Evolutionary conservation across 257 asterid species (phyloP).

Genomic region (Scutellaria minor): DNA sequence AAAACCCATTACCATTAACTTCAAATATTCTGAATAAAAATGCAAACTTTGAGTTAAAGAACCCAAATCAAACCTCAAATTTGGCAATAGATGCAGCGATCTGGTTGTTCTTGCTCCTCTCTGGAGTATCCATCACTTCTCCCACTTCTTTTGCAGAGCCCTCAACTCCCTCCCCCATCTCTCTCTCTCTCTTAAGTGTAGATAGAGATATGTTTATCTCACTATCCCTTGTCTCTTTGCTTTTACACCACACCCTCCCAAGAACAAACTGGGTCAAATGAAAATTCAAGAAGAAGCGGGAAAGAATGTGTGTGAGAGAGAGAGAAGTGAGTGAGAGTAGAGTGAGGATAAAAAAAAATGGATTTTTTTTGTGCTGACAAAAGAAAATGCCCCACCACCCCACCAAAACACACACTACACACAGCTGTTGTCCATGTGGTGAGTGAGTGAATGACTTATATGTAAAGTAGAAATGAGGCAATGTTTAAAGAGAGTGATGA

Average conservation of each 20-base stretch:
- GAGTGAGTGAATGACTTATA: conserved; percentile 37
- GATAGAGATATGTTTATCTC: conserved; percentile 1
- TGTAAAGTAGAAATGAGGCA: conserved; percentile 21
- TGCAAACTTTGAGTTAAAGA: conserved; percentile 23
- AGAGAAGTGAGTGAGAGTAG: conserved; percentile 39
- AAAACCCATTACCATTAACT: conserved; percentile 18
- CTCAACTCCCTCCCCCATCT: conserved; percentile 46
- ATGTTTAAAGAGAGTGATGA: conserved; percentile 25
- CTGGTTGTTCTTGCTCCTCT: conserved; percentile 72
- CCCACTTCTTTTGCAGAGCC: conserved; percentile 25
- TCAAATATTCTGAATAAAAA: conserved; percentile 17
- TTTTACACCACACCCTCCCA: conserved; percentile 44
- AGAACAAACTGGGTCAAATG: conserved; percentile 41
- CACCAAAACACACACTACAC: conserved; percentile 42
- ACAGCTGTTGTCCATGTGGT: conserved; percentile 44
- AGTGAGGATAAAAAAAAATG: conserved; percentile 30
- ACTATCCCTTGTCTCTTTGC: conserved; percentile 23
- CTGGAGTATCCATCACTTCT: conserved; percentile 89
- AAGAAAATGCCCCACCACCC: conserved; percentile 60
- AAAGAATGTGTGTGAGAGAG: conserved; percentile 39
- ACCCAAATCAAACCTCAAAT: conserved; percentile 72
- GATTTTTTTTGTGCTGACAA: conserved; percentile 68
- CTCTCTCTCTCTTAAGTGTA: not conserved
- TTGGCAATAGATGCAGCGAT: conserved; percentile 62
- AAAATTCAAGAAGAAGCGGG: conserved; percentile 82